These are phyloP conservation scores for Penicillium oxalicum DNA, from an alignment of 2,329 filamentous ascomycete species.

Conservation along the genomic window DNA sequence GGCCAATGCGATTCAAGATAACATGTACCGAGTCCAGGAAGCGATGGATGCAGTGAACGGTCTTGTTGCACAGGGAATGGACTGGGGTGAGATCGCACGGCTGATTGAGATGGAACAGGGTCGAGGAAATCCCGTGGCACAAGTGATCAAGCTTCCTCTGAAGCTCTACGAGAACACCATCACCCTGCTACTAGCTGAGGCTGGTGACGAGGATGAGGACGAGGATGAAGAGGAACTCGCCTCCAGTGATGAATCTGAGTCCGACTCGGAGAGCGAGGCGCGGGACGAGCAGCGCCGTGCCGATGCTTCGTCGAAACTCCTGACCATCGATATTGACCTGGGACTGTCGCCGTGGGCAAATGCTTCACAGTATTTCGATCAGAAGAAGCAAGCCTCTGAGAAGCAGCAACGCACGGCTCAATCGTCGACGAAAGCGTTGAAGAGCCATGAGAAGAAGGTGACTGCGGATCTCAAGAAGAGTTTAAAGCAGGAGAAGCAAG, in stretches of 20 bases:
- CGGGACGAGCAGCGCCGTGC: constrained; percentile 20
- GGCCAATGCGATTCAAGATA: constrained; percentile 83
- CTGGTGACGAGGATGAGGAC: constrained; percentile 50
- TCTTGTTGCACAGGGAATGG: constrained; percentile 89
- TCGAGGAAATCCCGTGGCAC: constrained; percentile 74
- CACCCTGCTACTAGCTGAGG: constrained; percentile 71
- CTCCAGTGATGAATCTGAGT: constrained; percentile 55
- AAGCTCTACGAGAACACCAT: constrained; percentile 87
- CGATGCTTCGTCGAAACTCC: constrained; percentile 33
- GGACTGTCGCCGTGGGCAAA: constrained; percentile 79
- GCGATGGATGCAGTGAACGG: constrained; percentile 89
- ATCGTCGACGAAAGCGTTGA: constrained; percentile 75
- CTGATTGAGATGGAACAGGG: constrained; percentile 83
- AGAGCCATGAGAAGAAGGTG: constrained; percentile 86
- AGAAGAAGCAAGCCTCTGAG: constrained; percentile 73
- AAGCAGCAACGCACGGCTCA: constrained; percentile 84
- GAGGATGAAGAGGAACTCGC: constrained; percentile 55
- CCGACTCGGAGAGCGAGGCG: constrained; percentile 39
- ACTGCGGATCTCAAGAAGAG: constrained; percentile 76
- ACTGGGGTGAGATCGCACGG: constrained; percentile 87
- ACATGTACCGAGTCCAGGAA: constrained; percentile 85
- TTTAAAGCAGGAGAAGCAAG: constrained; percentile 84
- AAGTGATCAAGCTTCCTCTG: constrained; percentile 77
- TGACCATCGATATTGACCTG: constrained; percentile 81
- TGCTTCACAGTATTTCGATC: constrained; percentile 83